Evolutionary conservation across 2,329 filamentous ascomycete genomes (phyloP), one percentile per base, ranked within the genome.

Genomic region (Epichloe brachyelytri): DNA sequence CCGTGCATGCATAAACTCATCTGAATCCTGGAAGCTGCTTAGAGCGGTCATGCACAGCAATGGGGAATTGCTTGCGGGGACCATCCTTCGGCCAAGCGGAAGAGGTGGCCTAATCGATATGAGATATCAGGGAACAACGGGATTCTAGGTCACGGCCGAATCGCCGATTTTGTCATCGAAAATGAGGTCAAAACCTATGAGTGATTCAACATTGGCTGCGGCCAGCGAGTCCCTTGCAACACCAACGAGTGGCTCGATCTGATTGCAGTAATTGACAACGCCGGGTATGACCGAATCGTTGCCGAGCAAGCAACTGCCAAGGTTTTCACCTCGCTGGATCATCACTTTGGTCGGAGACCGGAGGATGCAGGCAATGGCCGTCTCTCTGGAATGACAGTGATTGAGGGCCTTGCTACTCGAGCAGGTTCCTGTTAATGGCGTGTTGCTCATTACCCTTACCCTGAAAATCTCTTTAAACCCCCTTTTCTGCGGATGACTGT

Each of bases 151-250:
- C 20, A 43, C 38, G 47, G 47, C 37, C 17, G 47, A 15, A 37
- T 49, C 26, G 47, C 47, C 37, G 47, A 49, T 37, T 41, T 49
- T 17, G 47, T 43, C 19, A 33, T 49, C 22, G 19, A 49, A 26
- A 49, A 43, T n/a, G 47, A 49, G 30, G 47, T 49, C 26, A 43
- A 43, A 20, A 33, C 37, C 22, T 2, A 41, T 19, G n/a, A 49
- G 15, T 49, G 39, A n/a, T 43, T 49, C 26, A 43, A 49, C 26
- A 49, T 49, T 34, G 47, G 47, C 20, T 49, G 47, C 17, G 47
- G 38, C 38, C 30, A 20, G 26, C 38, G 47, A 4, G 38, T 49
- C 3, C 10, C 47, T 8, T 49, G 47, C 47, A 26, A 41, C 8
- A 11, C 14, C 5, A 22, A 41, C 20, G 39, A 43, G 15, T 49